These are phyloP conservation scores for Ilex paraguariensis DNA, from an alignment of 305 asterid species.

Conservation along the genomic window DNA sequence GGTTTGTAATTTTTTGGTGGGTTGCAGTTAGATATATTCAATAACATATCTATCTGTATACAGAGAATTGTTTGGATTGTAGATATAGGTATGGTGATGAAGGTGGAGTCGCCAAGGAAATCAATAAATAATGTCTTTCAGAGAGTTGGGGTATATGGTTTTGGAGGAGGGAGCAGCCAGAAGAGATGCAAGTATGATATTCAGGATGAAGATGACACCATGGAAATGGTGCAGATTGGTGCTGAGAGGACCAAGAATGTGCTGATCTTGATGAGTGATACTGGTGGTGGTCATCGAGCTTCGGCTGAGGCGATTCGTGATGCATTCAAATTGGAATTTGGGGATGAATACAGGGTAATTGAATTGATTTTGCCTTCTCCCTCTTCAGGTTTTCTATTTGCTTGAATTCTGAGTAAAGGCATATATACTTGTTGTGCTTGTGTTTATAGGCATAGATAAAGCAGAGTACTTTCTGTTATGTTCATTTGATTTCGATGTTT, in stretches of 20 bases:
- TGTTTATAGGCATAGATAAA: neutral
- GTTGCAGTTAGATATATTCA: too few species aligned
- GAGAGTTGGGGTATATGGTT: neutral
- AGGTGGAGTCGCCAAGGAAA: neutral
- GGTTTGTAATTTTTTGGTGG: too few species aligned
- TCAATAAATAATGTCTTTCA: neutral
- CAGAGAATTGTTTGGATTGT: too few species aligned
- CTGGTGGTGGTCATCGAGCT: constrained; percentile 98
- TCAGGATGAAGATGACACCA: constrained; percentile 30
- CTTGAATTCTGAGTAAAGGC: neutral
- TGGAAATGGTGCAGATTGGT: constrained; percentile 92
- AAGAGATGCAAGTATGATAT: constrained; percentile 17
- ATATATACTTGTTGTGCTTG: neutral
- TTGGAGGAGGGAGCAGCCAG: constrained; percentile 3
- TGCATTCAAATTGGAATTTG: constrained; percentile 81
- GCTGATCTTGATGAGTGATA: constrained; percentile 92
- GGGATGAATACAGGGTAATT: constrained; percentile 73
- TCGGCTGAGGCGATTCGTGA: constrained; percentile 94
- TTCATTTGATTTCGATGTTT: neutral
- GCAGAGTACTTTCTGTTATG: neutral
- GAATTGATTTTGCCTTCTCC: neutral
- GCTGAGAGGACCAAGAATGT: constrained; percentile 90
- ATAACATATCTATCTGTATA: too few species aligned
- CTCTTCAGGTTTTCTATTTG: too few species aligned
- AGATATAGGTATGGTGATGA: neutral